These are phyloP conservation scores for Epicoccum sorghinum DNA, from an alignment of 2,329 filamentous ascomycete species.

Conservation along the genomic window DNA sequence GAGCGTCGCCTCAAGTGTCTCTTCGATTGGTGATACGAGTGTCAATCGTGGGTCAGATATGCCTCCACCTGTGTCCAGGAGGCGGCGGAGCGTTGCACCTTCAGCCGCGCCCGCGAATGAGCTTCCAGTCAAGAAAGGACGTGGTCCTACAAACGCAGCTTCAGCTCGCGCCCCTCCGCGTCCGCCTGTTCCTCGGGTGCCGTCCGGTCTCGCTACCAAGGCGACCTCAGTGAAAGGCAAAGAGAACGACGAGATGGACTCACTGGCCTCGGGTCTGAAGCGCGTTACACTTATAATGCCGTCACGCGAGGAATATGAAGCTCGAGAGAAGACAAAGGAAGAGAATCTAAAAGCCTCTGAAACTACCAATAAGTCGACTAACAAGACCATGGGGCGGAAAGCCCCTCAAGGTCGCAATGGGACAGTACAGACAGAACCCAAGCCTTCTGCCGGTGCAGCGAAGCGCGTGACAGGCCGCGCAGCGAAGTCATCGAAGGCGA, in stretches of 20 bases:
- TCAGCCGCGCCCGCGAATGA: conserved; percentile 36
- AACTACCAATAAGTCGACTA: conserved; percentile 41
- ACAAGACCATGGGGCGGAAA: conserved; percentile 31
- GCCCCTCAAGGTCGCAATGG: conserved; percentile 26
- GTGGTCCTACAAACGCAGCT: conserved; percentile 52
- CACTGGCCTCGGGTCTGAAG: conserved; percentile 59
- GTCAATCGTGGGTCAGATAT: conserved; percentile 45
- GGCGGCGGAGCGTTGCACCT: conserved; percentile 32
- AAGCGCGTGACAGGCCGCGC: conserved; percentile 36
- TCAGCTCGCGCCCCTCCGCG: conserved; percentile 42
- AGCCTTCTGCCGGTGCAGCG: conserved; percentile 19
- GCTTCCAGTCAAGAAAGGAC: conserved; percentile 65
- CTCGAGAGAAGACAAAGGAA: conserved; percentile 55
- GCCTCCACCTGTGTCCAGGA: conserved; percentile 46
- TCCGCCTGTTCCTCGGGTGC: conserved; percentile 51
- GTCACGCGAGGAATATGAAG: conserved; percentile 62
- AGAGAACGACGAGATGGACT: conserved; percentile 53
- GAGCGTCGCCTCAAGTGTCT: conserved; percentile 54
- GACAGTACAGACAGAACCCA: conserved; percentile 22
- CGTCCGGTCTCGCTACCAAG: conserved; percentile 44
- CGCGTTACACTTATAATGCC: conserved; percentile 66
- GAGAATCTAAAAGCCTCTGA: conserved; percentile 47
- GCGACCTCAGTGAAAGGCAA: conserved; percentile 26
- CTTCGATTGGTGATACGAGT: conserved; percentile 45
- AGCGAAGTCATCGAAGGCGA: conserved; percentile 32